These are phyloP conservation scores for Cicer chorassanicum DNA, from an alignment of 306 rosid genomes.

Conservation along the genomic window DNA sequence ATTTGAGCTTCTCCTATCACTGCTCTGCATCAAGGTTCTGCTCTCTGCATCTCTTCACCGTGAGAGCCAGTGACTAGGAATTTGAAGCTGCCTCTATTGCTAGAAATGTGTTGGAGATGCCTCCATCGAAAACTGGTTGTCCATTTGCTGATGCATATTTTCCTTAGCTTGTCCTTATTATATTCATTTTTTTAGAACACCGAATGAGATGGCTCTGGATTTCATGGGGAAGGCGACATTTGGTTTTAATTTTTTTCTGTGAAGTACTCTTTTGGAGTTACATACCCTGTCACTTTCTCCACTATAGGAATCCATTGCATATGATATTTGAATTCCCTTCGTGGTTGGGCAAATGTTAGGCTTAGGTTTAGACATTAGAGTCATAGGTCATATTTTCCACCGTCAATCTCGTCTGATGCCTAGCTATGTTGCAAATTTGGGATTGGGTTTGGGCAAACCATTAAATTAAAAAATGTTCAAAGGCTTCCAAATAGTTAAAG, in stretches of 20 bases:
- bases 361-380: slow-evolving; percentile 1
- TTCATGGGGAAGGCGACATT: not conserved
- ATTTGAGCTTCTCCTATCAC: not conserved
- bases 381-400: slow-evolving; percentile 1
- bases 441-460: not conserved
- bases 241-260: too few relatives aligned
- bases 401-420: not conserved
- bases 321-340: not conserved
- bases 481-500: not conserved
- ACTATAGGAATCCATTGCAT: not conserved
- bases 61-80: not conserved
- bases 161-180: not conserved
- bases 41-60: not conserved
- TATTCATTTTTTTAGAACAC: not conserved
- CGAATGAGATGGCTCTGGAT: not conserved
- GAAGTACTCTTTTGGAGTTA: not conserved
- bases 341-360: not conserved
- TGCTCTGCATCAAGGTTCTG: not conserved
- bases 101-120: not conserved
- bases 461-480: not conserved
- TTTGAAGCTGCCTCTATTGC: not conserved
- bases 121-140: not conserved
- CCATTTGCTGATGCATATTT: not conserved
- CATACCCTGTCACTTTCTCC: not conserved
- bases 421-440: not conserved